Evolutionary conservation across 257 asterid genomes (phyloP).

Genomic region (Solanum neorickii): DNA sequence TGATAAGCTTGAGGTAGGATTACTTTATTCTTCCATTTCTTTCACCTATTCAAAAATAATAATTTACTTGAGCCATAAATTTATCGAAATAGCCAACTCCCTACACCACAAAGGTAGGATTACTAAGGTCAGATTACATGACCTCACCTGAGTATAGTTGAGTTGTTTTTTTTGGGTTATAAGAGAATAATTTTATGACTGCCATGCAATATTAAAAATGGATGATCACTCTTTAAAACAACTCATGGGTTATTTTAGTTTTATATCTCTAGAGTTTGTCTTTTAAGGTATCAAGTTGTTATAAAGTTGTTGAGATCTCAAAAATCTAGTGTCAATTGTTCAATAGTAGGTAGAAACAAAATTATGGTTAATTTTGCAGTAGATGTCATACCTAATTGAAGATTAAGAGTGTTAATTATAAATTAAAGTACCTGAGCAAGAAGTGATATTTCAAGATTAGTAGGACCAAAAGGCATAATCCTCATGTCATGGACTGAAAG

Average conservation of each 20-base stretch:
- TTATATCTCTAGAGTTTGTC: background rate
- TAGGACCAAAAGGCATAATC: conserved; percentile 39
- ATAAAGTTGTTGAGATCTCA: background rate
- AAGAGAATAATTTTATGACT: background rate
- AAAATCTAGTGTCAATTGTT: background rate
- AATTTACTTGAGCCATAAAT: background rate
- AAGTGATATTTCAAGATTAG: conserved; percentile 32
- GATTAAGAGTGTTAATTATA: background rate
- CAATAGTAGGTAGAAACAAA: background rate
- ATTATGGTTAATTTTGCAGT: background rate
- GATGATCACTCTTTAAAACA: background rate
- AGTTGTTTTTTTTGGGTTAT: background rate
- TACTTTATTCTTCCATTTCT: too few relatives aligned
- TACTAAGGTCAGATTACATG: background rate
- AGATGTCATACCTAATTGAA: background rate
- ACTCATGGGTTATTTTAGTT: background rate
- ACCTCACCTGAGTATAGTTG: background rate
- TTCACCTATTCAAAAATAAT: background rate
- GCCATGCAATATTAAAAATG: background rate
- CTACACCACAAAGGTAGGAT: background rate
- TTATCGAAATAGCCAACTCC: background rate
- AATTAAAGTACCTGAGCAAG: conserved; percentile 32
- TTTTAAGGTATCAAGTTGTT: background rate
- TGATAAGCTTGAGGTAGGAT: too few relatives aligned
- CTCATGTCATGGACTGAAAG: conserved; percentile 36